phyloP scores from a whole-genome alignment of 2,329 filamentous ascomycete species.

The Ophiocordyceps robertsii region DNA sequence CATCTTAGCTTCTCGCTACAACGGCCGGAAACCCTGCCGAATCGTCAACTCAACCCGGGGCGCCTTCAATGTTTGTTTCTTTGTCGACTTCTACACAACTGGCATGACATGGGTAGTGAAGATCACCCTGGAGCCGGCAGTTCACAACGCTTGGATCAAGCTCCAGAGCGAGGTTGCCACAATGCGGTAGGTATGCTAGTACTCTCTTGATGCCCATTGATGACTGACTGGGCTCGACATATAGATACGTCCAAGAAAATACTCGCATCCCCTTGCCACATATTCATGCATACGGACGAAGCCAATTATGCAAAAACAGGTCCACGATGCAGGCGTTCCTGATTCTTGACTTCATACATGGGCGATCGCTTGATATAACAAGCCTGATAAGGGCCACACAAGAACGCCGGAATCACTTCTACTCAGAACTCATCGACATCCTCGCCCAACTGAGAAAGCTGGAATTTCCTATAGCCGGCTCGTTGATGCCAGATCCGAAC shows the following conservation, averaged over 20 bases:
- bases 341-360: neutral
- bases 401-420: neutral
- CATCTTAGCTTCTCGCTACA: neutral
- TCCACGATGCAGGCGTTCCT: neutral
- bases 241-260: neutral
- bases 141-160: neutral
- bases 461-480: neutral
- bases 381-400: neutral
- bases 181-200: neutral
- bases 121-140: neutral
- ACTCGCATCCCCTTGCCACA: neutral
- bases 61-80: neutral
- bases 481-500: neutral
- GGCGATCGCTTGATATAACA: neutral
- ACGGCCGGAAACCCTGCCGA: neutral
- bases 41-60: neutral
- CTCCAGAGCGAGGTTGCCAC: neutral
- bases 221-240: neutral
- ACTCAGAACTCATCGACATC: neutral
- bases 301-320: neutral
- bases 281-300: neutral
- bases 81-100: neutral
- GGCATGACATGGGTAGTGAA: neutral
- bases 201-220: too few relatives aligned
- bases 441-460: neutral